These are phyloP conservation scores for Stephanodiscus triporus DNA, from an alignment of 108 stramenopile genomes.

Conservation along the genomic window DNA sequence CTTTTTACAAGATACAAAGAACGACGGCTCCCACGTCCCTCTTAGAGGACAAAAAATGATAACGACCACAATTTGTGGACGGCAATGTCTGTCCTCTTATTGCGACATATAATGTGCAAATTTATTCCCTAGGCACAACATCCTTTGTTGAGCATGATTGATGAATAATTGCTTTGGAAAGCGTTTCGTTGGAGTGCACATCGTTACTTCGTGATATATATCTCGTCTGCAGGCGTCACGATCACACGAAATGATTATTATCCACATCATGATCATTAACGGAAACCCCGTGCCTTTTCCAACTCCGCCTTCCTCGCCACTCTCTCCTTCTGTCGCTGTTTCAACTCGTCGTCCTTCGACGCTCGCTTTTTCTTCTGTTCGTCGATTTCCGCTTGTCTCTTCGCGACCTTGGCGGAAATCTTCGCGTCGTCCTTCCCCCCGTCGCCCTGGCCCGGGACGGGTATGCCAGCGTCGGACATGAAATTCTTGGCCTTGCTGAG, in stretches of 20 bases:
- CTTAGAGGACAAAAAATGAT: too few relatives aligned
- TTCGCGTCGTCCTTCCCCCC: conserved; percentile 15
- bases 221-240: not conserved
- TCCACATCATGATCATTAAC: not conserved
- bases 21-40: too few relatives aligned
- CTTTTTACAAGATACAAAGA: too few relatives aligned
- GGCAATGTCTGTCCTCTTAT: not conserved
- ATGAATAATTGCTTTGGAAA: not conserved
- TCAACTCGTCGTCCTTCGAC: conserved; percentile 9
- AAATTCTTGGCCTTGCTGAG: conserved; percentile 20
- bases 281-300: conserved; percentile 30
- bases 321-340: conserved; percentile 10
- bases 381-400: conserved; percentile 13
- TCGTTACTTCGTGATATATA: not conserved
- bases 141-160: not conserved
- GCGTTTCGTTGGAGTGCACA: not conserved
- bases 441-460: conserved; percentile 1
- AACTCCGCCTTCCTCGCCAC: conserved; percentile 15
- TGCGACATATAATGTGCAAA: not conserved
- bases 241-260: too few relatives aligned
- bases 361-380: not conserved
- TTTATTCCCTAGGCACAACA: not conserved
- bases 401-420: conserved; percentile 21
- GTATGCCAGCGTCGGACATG: conserved; percentile 21
- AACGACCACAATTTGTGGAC: too few relatives aligned